Evolutionary conservation across 495 filamentous ascomycete species (phyloP).

Genomic region (Margaritispora aquatica): DNA sequence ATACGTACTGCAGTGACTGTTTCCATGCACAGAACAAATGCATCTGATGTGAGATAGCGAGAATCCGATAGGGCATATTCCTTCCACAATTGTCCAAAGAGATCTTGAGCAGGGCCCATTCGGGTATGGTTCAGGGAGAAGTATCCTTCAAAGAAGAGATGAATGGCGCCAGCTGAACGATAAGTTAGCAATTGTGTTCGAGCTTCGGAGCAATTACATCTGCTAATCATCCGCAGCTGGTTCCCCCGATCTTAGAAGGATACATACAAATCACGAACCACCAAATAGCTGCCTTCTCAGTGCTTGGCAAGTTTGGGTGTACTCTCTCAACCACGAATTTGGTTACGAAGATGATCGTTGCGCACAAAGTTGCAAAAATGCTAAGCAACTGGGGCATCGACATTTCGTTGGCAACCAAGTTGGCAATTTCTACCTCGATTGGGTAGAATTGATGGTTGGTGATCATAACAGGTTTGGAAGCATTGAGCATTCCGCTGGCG

Average conservation of each 20-base stretch:
- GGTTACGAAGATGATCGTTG: slow-evolving; percentile 44
- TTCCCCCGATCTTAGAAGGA: no score
- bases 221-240: neutral
- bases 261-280: slow-evolving; percentile 67
- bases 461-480: slow-evolving; percentile 7
- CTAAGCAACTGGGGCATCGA: slow-evolving; percentile 46
- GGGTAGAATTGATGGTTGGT: slow-evolving; percentile 62
- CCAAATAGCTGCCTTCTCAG: slow-evolving; percentile 50
- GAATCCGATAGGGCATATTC: slow-evolving; percentile 55
- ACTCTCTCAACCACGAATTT: slow-evolving; percentile 38
- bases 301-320: slow-evolving; percentile 37
- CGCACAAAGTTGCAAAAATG: slow-evolving; percentile 44
- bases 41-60: slow-evolving; percentile 47
- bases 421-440: slow-evolving; percentile 46
- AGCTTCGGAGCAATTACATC: neutral
- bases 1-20: slow-evolving; percentile 40
- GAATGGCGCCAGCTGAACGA: slow-evolving; percentile 41
- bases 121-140: slow-evolving; percentile 38
- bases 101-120: slow-evolving; percentile 36
- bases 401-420: slow-evolving; percentile 54
- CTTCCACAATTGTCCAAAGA: slow-evolving; percentile 59
- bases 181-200: neutral
- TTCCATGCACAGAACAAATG: slow-evolving; percentile 51
- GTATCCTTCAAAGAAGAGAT: slow-evolving; percentile 54
- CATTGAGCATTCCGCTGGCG: neutral